phyloP scores from a whole-genome alignment of 2,329 filamentous ascomycete genomes.

The Xylaria sp. region DNA sequence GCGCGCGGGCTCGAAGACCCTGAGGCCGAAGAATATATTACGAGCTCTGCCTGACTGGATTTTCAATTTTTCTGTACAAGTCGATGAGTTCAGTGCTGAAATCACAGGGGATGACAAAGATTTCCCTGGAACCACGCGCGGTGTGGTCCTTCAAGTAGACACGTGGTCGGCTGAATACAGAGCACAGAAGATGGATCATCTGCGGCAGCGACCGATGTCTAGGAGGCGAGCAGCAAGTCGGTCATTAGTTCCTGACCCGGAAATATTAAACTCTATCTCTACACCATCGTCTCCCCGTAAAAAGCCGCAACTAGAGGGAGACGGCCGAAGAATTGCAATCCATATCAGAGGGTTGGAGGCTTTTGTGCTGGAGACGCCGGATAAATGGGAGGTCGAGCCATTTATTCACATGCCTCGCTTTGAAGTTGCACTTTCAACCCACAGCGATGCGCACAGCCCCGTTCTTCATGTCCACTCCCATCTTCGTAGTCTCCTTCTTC shows the following conservation, averaged over 20 bases:
- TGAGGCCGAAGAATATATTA: slow-evolving; percentile 74
- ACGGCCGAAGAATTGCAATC: slow-evolving; percentile 84
- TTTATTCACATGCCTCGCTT: slow-evolving; percentile 89
- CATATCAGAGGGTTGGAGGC: slow-evolving; percentile 87
- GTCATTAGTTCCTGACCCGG: slow-evolving; percentile 76
- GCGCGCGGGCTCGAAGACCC: slow-evolving; percentile 59
- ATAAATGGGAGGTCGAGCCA: slow-evolving; percentile 85
- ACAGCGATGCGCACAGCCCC: slow-evolving; percentile 86
- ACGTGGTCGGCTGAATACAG: slow-evolving; percentile 91
- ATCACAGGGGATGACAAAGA: slow-evolving; percentile 87
- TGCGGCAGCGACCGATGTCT: slow-evolving; percentile 64
- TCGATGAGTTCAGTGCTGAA: slow-evolving; percentile 89
- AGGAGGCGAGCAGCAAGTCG: slow-evolving; percentile 81
- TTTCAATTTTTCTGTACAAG: slow-evolving; percentile 83
- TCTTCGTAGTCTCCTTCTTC: slow-evolving; percentile 80
- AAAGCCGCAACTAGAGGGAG: slow-evolving; percentile 67
- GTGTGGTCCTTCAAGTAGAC: slow-evolving; percentile 86
- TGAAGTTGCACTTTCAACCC: slow-evolving; percentile 85
- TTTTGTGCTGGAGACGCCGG: slow-evolving; percentile 87
- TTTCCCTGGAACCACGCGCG: slow-evolving; percentile 83
- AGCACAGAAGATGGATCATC: slow-evolving; percentile 77
- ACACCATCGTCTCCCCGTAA: slow-evolving; percentile 62
- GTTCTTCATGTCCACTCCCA: slow-evolving; percentile 88
- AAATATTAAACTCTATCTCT: slow-evolving; percentile 65
- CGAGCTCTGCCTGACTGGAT: slow-evolving; percentile 87